Conservation (phyloP, 176 grass and related monocot genomes). For the Hordeum vulgare region MorexV3_pseudomolecules_assembly NC_058522.1:542160609-542161108, state of each 20-base stretch:
- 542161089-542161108: slow-evolving; percentile 1
- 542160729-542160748: neutral
- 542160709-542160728: neutral
- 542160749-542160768: neutral
- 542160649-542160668: neutral
- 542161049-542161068: neutral
- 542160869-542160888: neutral
- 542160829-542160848: neutral
- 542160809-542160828: neutral
- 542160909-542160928: neutral
- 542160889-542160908: neutral
- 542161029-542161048: neutral
- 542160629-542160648: neutral
- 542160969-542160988: slow-evolving; percentile 36
- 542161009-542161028: neutral
- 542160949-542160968: slow-evolving; percentile 15
- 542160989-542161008: neutral
- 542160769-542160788: neutral
- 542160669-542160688: neutral
- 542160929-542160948: slow-evolving; percentile 26
- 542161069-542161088: neutral
- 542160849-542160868: neutral
- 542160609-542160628: neutral
- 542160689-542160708: neutral
- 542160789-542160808: neutral